phyloP scores from a whole-genome alignment of 345 rosid genomes.

The Gossypium mustelinum region DNA sequence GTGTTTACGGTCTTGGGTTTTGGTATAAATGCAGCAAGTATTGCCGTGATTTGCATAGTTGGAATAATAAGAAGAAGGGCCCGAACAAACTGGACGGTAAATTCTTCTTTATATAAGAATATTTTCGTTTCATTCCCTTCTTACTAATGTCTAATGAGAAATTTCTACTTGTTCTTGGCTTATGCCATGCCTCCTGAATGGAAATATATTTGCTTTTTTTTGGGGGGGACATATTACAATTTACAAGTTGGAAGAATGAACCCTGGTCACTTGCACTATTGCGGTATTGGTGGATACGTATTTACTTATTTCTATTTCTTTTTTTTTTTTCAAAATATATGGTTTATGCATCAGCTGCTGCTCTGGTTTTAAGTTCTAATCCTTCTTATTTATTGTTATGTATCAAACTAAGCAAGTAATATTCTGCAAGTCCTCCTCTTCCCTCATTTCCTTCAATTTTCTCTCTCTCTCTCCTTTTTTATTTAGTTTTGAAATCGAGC shows the following conservation, averaged over 20 bases:
- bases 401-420: not conserved
- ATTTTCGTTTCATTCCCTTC: not conserved
- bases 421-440: not conserved
- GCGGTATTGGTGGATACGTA: too few species aligned
- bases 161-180: constrained; percentile 1
- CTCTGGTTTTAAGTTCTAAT: not conserved
- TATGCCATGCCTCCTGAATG: not conserved
- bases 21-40: constrained; percentile 52
- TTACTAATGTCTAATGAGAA: not conserved
- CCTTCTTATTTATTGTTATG: not conserved
- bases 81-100: constrained; percentile 40
- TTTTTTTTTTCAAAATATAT: not conserved
- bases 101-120: constrained; percentile 1
- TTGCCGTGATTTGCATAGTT: constrained; percentile 40
- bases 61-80: constrained; percentile 38
- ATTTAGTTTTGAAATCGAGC: not conserved
- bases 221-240: too few species aligned
- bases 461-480: not conserved
- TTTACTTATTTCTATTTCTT: too few species aligned
- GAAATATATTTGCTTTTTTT: not conserved
- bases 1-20: constrained; percentile 55
- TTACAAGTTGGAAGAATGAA: too few species aligned
- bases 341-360: not conserved
- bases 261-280: too few species aligned
- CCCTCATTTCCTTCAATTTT: not conserved